phyloP scores from a whole-genome alignment of 164 flowering plant species.

The Berberis vulgaris region DNA sequence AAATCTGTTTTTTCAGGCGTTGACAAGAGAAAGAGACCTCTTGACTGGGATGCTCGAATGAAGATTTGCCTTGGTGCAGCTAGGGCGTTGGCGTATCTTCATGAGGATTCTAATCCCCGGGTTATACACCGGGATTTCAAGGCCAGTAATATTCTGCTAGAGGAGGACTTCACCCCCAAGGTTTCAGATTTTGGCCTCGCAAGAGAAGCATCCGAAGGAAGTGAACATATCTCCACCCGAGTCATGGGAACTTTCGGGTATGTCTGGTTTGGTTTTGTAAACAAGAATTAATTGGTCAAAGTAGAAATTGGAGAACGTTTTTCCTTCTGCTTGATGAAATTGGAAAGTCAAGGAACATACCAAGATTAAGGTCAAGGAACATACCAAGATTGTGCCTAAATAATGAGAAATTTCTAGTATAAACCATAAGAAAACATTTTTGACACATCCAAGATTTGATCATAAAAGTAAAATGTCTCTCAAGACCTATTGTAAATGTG shows the following conservation, averaged over 20 bases:
- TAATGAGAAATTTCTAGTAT: no score
- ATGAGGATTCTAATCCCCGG: slow-evolving; percentile 95
- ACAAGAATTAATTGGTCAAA: background rate
- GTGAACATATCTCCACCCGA: slow-evolving; percentile 64
- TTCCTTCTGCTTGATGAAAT: background rate
- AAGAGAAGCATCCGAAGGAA: slow-evolving; percentile 78
- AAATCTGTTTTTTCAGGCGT: slow-evolving; percentile 39
- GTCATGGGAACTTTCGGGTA: slow-evolving; percentile 94
- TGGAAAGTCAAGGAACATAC: no score
- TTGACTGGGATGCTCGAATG: slow-evolving; percentile 93
- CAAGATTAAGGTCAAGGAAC: no score
- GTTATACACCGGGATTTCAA: slow-evolving; percentile 98
- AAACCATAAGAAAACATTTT: no score
- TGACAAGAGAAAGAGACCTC: slow-evolving; percentile 52
- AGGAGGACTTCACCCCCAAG: slow-evolving; percentile 90
- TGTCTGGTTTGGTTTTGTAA: background rate
- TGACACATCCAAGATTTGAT: no score
- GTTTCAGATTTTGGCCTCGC: slow-evolving; percentile 99
- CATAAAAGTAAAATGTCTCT: no score
- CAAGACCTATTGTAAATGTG: no score
- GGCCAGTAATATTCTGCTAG: slow-evolving; percentile 84
- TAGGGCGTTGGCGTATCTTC: slow-evolving; percentile 96
- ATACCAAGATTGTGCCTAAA: no score
- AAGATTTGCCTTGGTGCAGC: slow-evolving; percentile 99
- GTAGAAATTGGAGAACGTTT: background rate